Evolutionary conservation across 2,329 filamentous ascomycete species (phyloP).

Genomic region (Cordyceps pruinosa): DNA sequence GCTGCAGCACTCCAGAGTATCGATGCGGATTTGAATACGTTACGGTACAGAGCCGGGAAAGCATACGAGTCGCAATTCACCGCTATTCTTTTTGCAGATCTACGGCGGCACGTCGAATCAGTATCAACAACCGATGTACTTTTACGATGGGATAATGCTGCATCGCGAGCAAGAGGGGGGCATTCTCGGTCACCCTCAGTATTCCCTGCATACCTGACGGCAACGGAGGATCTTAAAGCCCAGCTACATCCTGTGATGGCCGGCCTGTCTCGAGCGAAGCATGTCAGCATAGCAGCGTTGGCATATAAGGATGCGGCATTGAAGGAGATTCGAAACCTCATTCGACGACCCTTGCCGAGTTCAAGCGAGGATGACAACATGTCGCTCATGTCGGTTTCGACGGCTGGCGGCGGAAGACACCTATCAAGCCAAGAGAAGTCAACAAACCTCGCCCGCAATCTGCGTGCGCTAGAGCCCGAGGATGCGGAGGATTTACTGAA

Average conservation of each 20-base stretch:
- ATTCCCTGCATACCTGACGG: constrained; percentile 72
- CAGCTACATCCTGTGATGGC: constrained; percentile 64
- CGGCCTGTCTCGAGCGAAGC: constrained; percentile 74
- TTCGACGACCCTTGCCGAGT: constrained; percentile 79
- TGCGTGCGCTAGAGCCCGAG: constrained; percentile 73
- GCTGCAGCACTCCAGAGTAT: constrained; percentile 77
- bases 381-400: constrained; percentile 81
- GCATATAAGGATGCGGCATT: constrained; percentile 78
- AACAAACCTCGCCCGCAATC: constrained; percentile 75
- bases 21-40: constrained; percentile 64
- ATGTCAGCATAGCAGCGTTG: constrained; percentile 73
- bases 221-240: constrained; percentile 62
- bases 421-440: constrained; percentile 83
- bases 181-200: constrained; percentile 60
- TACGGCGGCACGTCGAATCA: constrained; percentile 70
- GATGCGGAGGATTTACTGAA: constrained; percentile 79
- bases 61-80: constrained; percentile 79
- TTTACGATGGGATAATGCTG: constrained; percentile 75
- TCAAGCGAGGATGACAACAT: constrained; percentile 92
- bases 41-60: constrained; percentile 77
- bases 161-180: constrained; percentile 65
- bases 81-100: constrained; percentile 67
- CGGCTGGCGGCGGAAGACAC: constrained; percentile 59
- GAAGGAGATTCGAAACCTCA: constrained; percentile 78
- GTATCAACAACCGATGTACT: constrained; percentile 69